Percentiles rank a stretch among this genome's conserved stretches.
Evolutionary conservation across 192 early-diverging fungal genomes (phyloP).

Genomic region (Backusella macrospora): DNA sequence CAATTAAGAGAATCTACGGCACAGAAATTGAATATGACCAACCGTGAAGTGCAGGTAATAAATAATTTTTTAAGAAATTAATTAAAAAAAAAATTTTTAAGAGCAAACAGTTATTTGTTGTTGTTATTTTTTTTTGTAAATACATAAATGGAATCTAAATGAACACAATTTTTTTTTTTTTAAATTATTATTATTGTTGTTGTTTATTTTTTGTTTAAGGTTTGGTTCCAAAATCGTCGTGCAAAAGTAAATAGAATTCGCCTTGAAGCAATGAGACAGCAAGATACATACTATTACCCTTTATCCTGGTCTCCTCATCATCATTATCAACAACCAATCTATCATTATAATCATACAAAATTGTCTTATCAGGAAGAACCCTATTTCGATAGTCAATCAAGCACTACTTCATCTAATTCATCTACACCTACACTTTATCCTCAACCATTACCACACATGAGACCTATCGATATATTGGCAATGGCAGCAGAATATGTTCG

Average conservation of each 20-base stretch:
- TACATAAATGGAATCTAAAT: slow-evolving; percentile 10
- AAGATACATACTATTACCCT: slow-evolving; percentile 13
- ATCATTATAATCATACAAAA: slow-evolving; percentile 2
- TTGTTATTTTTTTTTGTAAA: not conserved
- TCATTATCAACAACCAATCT: not conserved
- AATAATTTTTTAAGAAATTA: slow-evolving; percentile 10
- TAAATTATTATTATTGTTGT: slow-evolving; percentile 26
- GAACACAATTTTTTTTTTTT: slow-evolving; percentile 22
- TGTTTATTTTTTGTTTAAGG: slow-evolving; percentile 41
- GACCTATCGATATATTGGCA: slow-evolving; percentile 39
- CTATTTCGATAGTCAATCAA: slow-evolving; percentile 12
- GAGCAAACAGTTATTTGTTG: not conserved
- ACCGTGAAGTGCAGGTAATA: slow-evolving; percentile 77
- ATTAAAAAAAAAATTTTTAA: slow-evolving; percentile 12
- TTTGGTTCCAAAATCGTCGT: slow-evolving; percentile 88
- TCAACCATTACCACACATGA: slow-evolving; percentile 20
- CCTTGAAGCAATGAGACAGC: slow-evolving; percentile 8
- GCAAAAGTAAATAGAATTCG: slow-evolving; percentile 74
- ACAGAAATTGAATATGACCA: slow-evolving; percentile 75
- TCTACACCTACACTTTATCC: slow-evolving; percentile 13
- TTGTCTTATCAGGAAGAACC: slow-evolving; percentile 9
- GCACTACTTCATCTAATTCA: slow-evolving; percentile 12
- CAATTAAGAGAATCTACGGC: slow-evolving; percentile 75
- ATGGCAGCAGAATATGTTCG: slow-evolving; percentile 42
- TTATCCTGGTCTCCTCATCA: slow-evolving; percentile 6